Percentiles rank a stretch among this genome's conserved stretches.
Conservation (phyloP, 352 stramenopile genomes). For the Phytophthora sp. region DNA sequence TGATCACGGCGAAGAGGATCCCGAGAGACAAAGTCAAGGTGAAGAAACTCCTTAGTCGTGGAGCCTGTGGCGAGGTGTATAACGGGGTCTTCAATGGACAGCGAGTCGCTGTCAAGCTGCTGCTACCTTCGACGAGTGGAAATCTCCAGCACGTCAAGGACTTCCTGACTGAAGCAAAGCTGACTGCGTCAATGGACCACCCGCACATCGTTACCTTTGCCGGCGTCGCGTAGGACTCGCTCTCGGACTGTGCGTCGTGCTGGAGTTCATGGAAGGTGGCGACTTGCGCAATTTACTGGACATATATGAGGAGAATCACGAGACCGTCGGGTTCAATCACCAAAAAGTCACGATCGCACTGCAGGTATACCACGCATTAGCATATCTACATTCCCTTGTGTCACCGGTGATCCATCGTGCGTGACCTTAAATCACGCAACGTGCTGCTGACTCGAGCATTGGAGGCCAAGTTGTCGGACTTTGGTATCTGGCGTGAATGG, state of each 20-base stretch:
- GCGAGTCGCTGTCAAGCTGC: slow-evolving; percentile 51
- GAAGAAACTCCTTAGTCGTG: slow-evolving; percentile 35
- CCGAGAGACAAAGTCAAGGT: slow-evolving; percentile 36
- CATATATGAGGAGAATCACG: slow-evolving; percentile 8
- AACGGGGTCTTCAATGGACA: slow-evolving; percentile 38
- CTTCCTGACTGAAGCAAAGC: slow-evolving; percentile 65
- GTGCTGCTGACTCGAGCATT: slow-evolving; percentile 39
- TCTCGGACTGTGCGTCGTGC: slow-evolving; percentile 55
- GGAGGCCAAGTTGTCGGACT: slow-evolving; percentile 69
- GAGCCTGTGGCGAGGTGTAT: slow-evolving; percentile 58
- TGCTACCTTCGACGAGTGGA: slow-evolving; percentile 31
- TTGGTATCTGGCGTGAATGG: slow-evolving; percentile 59
- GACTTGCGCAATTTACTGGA: slow-evolving; percentile 45
- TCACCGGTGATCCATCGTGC: slow-evolving; percentile 39
- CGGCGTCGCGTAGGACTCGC: slow-evolving; percentile 53
- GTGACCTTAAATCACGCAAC: slow-evolving; percentile 48
- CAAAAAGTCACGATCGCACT: slow-evolving; percentile 44
- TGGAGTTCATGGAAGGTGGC: slow-evolving; percentile 55
- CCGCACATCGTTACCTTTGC: slow-evolving; percentile 60
- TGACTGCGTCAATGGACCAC: slow-evolving; percentile 53
- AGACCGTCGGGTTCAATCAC: slow-evolving; percentile 25
- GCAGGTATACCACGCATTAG: slow-evolving; percentile 35
- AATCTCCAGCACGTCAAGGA: slow-evolving; percentile 39
- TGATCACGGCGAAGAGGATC: slow-evolving; percentile 38
- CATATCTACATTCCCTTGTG: slow-evolving; percentile 30